Conservation (phyloP, 164 flowering plant genomes). For the Paratinospora sagittata region DNA sequence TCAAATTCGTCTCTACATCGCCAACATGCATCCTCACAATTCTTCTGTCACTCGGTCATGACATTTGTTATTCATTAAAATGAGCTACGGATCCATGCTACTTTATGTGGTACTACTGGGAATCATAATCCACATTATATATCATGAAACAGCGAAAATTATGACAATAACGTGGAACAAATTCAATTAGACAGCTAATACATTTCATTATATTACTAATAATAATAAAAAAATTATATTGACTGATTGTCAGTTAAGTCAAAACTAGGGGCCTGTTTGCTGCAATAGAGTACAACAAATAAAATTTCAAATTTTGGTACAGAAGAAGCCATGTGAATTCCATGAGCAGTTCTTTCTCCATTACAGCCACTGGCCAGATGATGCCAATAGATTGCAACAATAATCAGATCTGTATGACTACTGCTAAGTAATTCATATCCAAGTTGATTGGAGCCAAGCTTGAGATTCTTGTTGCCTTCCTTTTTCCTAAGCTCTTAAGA, state of each 20-base stretch:
- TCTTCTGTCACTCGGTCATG: no score
- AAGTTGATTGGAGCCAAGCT: neutral
- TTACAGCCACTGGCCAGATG: neutral
- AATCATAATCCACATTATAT: no score
- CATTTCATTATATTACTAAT: no score
- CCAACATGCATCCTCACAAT: no score
- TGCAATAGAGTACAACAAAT: neutral
- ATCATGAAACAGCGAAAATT: no score
- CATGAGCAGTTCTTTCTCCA: neutral
- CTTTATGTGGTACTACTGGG: no score
- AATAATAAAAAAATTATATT: no score
- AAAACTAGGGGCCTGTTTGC: neutral
- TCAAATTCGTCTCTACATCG: no score
- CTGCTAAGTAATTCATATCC: neutral
- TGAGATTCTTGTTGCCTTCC: slow-evolving; percentile 2
- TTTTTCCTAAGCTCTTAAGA: neutral
- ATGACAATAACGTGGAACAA: no score
- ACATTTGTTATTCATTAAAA: no score
- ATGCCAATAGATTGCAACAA: neutral
- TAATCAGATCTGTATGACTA: neutral
- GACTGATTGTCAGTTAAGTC: neutral
- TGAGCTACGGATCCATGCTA: no score
- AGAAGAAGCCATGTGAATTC: neutral
- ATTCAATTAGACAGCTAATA: no score
- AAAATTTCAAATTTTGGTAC: neutral